Base-by-base conservation (phyloP, 1,284 basidiomycete species). In the Cystobasidiaceae sp. region DNA sequence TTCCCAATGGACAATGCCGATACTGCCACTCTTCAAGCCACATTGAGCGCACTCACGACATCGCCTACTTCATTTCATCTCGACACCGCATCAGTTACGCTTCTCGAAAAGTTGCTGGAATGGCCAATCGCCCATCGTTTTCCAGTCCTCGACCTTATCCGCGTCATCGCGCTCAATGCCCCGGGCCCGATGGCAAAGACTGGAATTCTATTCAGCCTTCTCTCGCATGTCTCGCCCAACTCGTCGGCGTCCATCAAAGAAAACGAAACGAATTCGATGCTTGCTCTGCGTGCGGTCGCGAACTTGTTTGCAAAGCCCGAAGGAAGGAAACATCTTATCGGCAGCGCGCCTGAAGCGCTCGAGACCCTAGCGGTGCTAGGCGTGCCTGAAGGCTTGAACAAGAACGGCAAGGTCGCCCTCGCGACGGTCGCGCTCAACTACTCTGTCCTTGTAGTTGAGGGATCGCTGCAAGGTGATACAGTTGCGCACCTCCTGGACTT, bases 81-180 rank as follows among this genome's bases (percentile, higher is more conserved):
- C 9, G 28, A 58, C 27, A 52, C 64, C 11, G 44, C 44, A 9
- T 32, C 52, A 8, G 21, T 50, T 2, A 45, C 52, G 19, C 30
- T 67, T 4, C 30, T 58, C 6, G 60, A 50, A 28, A 80, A 82
- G 37, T 80, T 92, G 4, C 78, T 94, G 7, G 80, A 84, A 23
- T 98, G 94, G 93, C 90, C 90, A 0, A 76, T 82, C 9, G 82
- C 83, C 0, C 83, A 87, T 68, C 83, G 88, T 5, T 94, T 96
- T 78, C 94, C 94, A 62, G 90, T 93, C 2, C 84, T 98, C 72
- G 94, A 98, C 74, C 81, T 97, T 7, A 82, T 86, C 50, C 86
- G 94, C 30, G 80, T 92, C 30, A 77, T 94, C 8, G 81, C 85
- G n/a, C 86, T 84, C 0, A 84, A 83, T 71, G 85, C 82, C 45